Percentiles rank a stretch among this genome's conserved stretches.
These are phyloP conservation scores for Amaranthus palmeri DNA, from an alignment of 148 eudicot species.

Conservation along the genomic window DNA sequence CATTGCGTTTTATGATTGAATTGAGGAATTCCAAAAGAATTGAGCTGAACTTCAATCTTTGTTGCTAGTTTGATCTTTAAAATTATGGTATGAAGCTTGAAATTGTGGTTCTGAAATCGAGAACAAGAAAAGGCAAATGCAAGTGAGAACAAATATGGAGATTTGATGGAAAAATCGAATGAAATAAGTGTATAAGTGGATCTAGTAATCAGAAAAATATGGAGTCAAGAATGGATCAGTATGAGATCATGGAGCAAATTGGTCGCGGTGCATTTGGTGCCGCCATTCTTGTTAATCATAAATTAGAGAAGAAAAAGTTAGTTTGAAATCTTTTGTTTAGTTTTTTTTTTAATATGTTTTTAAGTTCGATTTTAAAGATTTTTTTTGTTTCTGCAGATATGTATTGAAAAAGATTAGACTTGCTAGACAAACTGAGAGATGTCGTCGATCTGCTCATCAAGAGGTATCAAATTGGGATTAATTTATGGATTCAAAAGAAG, in stretches of 20 bases:
- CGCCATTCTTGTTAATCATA: constrained; percentile 92
- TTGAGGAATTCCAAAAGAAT: background rate
- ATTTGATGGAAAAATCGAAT: background rate
- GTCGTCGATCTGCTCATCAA: constrained; percentile 97
- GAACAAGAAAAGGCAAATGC: too few species aligned
- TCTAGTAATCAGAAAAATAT: constrained; percentile 20
- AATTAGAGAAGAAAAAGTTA: constrained; percentile 77
- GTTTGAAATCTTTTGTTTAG: constrained; percentile 11
- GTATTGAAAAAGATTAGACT: constrained; percentile 96
- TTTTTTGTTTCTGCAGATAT: constrained; percentile 43
- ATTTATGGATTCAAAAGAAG: background rate
- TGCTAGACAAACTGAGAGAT: constrained; percentile 93
- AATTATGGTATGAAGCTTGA: background rate
- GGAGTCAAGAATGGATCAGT: constrained; percentile 95
- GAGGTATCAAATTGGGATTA: constrained; percentile 42
- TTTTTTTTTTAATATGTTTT: background rate
- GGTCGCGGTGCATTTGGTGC: constrained; percentile 99
- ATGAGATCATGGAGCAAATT: constrained; percentile 98
- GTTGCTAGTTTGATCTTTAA: constrained; percentile 1
- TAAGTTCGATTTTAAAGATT: background rate
- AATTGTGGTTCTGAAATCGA: constrained; percentile 6
- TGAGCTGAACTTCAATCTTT: background rate
- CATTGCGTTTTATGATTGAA: background rate
- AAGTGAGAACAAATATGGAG: too few species aligned
- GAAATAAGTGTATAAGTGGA: background rate